These are phyloP conservation scores for Chara braunii DNA, from an alignment of 139 green algal genomes.

Conservation along the genomic window DNA sequence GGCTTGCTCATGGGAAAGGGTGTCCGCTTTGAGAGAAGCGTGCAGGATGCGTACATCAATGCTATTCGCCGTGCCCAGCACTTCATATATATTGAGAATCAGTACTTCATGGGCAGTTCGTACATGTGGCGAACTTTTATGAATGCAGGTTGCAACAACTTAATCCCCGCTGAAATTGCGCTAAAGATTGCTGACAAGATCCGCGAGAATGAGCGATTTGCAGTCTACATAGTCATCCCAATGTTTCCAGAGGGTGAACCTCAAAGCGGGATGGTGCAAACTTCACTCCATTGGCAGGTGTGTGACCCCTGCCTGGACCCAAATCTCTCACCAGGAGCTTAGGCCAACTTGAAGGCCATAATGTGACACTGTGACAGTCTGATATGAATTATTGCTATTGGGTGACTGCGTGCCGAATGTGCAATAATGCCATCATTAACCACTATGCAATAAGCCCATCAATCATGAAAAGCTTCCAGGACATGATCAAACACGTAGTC, in stretches of 20 bases:
- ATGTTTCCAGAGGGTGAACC: slow-evolving; percentile 2
- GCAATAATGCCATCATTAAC: no score
- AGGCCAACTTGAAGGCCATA: no score
- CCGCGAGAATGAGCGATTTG: not conserved
- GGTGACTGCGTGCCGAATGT: no score
- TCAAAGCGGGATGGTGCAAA: slow-evolving; percentile 38
- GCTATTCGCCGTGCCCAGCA: slow-evolving; percentile 27
- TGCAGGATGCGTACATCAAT: not conserved
- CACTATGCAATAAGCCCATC: no score
- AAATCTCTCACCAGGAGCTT: no score
- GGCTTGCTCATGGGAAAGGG: not conserved
- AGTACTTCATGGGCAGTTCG: slow-evolving; percentile 19
- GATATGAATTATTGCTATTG: no score
- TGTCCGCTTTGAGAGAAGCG: not conserved
- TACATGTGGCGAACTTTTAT: not conserved
- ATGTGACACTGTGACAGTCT: no score
- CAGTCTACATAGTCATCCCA: slow-evolving; percentile 7
- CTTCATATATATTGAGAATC: slow-evolving; percentile 55
- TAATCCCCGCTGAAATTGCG: slow-evolving; percentile 13
- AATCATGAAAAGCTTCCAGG: no score
- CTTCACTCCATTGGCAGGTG: slow-evolving; percentile 50
- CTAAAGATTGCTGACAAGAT: slow-evolving; percentile 12
- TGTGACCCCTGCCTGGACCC: no score
- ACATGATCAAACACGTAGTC: no score
- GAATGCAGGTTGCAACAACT: slow-evolving; percentile 2